Conservation (phyloP, 768 basidiomycete genomes). For the Paxillus involutus region DNA sequence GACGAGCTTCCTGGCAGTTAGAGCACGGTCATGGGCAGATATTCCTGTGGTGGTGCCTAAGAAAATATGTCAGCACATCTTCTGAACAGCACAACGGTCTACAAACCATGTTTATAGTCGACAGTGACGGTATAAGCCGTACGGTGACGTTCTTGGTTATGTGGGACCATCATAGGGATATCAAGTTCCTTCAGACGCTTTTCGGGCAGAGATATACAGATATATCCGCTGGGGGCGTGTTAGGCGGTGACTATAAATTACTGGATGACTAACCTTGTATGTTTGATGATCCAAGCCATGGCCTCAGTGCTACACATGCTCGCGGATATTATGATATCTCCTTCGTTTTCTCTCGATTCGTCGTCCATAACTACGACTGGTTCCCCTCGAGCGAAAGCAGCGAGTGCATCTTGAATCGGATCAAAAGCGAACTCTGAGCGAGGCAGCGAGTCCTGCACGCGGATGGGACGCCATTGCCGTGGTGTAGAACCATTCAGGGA, state of each 20-base stretch:
- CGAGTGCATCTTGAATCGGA: slow-evolving; percentile 74
- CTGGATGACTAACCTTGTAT: slow-evolving; percentile 71
- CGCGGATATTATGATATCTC: slow-evolving; percentile 91
- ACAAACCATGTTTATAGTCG: slow-evolving; percentile 82
- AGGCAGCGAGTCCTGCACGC: slow-evolving; percentile 12
- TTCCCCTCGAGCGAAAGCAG: slow-evolving; percentile 75
- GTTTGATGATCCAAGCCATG: slow-evolving; percentile 99
- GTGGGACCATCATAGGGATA: slow-evolving; percentile 92
- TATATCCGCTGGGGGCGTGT: slow-evolving; percentile 70
- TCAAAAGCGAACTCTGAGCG: slow-evolving; percentile 67
- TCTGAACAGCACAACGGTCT: background rate
- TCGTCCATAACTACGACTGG: slow-evolving; percentile 99
- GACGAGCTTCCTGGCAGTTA: slow-evolving; percentile 84
- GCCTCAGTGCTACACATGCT: slow-evolving; percentile 86
- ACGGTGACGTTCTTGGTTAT: slow-evolving; percentile 85
- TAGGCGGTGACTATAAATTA: slow-evolving; percentile 1
- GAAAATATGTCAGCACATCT: background rate
- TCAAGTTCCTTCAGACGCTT: slow-evolving; percentile 74
- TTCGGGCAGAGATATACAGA: slow-evolving; percentile 83
- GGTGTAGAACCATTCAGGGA: slow-evolving; percentile 6
- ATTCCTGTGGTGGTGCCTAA: slow-evolving; percentile 93
- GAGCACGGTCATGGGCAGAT: slow-evolving; percentile 90
- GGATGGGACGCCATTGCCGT: slow-evolving; percentile 21
- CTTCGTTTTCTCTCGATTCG: slow-evolving; percentile 94
- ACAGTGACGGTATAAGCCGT: slow-evolving; percentile 97